Evolutionary conservation across 2,329 filamentous ascomycete genomes (phyloP), one percentile per base, ranked within the genome.

Genomic region (Emmonsia crescens): DNA sequence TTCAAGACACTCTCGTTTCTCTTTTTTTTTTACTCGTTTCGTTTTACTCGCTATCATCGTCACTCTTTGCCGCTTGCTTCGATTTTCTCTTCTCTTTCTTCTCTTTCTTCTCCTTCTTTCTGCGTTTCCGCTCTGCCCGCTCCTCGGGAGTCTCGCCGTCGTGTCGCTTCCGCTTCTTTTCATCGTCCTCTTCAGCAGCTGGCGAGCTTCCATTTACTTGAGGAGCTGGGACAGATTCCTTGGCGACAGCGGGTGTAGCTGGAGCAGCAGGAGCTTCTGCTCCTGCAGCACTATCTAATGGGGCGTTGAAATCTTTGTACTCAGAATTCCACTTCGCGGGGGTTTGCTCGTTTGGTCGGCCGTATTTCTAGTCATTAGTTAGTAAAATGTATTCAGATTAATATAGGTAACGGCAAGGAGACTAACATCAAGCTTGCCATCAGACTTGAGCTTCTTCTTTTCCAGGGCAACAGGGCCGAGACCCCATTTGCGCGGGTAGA

Each of bases 401-500:
- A n/a, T 27, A 36, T 14, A 62, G 46, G 46, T 36, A 31, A 24
- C 14, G 60, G 33, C 12, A 38, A 19, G 8, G 21, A 44, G 14
- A 75, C 82, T 74, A 73, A 84, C 82, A 82, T 99, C 94, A 64
- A 99, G 88, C 80, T 96, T 96, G 77, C 94, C 94, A 68, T 91
- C 89, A 60, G 92, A 90, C 86, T 97, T 97, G 82, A 99, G 86
- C 85, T 97, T 96, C 89, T 99, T 99, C 87, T 99, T 99, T 83
- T 97, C 91, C 57, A 88, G 79, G 57, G 94, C 94, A 64, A 93
- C 87, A 60, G 94, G 93, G 65, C 94, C 94, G 73, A 97, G 85
- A 68, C 94, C 94, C 94, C 94, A 99, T 82, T 93, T 83, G 75
- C 91, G 85, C 66, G 94, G 94, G 83, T 99, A 99, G 63, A 97